Conservation (phyloP, 768 basidiomycete species). For the Mrakia blollopis region DNA sequence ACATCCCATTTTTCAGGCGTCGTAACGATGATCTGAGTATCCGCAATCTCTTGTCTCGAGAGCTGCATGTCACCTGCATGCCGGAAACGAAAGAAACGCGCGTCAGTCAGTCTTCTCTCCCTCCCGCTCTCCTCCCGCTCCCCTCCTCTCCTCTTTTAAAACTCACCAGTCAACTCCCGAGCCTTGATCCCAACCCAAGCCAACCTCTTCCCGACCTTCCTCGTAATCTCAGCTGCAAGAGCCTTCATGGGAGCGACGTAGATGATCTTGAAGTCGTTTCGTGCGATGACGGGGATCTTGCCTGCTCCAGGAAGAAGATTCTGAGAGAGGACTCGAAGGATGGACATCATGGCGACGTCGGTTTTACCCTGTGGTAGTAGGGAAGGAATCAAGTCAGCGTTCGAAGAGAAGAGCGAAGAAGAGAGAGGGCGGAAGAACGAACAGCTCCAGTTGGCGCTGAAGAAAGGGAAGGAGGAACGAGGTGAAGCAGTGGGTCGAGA, state of each 20-base stretch:
- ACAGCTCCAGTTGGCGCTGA: constrained; percentile 96
- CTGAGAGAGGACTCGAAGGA: constrained; percentile 80
- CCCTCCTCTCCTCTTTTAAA: neutral
- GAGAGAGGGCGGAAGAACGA: constrained; percentile 41
- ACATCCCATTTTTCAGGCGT: constrained; percentile 99
- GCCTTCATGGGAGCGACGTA: constrained; percentile 99
- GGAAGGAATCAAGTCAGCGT: constrained; percentile 1
- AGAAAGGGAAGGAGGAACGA: neutral
- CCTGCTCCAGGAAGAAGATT: constrained; percentile 46
- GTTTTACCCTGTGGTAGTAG: constrained; percentile 77
- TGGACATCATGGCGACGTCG: constrained; percentile 89
- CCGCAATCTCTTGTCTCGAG: constrained; percentile 84
- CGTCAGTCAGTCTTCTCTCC: neutral
- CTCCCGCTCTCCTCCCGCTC: neutral
- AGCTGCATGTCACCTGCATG: constrained; percentile 93
- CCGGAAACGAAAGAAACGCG: neutral
- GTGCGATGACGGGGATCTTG: constrained; percentile 55
- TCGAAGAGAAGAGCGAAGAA: neutral
- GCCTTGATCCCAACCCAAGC: constrained; percentile 82
- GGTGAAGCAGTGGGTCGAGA: constrained; percentile 5
- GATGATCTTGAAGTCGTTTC: constrained; percentile 84
- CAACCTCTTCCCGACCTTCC: constrained; percentile 83
- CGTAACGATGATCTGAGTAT: constrained; percentile 96
- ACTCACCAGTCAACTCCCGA: constrained; percentile 77
- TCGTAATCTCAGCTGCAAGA: constrained; percentile 86